Evolutionary conservation across 257 asterid genomes (phyloP).

Genomic region (Salvia miltiorrhiza): DNA sequence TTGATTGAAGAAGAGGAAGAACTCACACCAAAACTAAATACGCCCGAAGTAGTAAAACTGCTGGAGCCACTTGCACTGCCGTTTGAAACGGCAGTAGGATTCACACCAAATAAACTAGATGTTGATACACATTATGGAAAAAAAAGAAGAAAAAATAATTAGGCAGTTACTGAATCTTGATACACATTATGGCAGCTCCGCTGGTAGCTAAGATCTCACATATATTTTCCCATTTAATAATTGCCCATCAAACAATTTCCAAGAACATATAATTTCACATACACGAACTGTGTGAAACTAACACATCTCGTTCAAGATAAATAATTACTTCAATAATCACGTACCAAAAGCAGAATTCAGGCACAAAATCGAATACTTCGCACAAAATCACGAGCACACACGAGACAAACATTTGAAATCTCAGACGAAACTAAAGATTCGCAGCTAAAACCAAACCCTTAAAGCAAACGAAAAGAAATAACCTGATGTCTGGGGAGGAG

Average conservation of each 20-base stretch:
- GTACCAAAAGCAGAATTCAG: background rate
- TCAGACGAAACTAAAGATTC: background rate
- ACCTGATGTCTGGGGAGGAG: conserved; percentile 44
- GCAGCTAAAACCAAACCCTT: background rate
- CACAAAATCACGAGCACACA: background rate
- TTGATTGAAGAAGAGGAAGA: conserved; percentile 25
- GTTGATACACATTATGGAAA: conserved; percentile 17
- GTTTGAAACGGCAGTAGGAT: conserved; percentile 26
- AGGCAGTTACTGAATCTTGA: background rate
- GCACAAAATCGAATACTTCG: background rate
- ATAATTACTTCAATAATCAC: background rate
- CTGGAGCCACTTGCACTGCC: conserved; percentile 29
- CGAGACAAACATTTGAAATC: too few relatives aligned
- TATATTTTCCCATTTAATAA: background rate
- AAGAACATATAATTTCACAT: background rate
- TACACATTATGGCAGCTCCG: background rate
- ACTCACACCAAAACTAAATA: conserved; percentile 39
- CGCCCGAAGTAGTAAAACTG: conserved; percentile 32
- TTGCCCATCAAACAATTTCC: background rate
- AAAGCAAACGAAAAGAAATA: background rate
- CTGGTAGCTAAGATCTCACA: background rate
- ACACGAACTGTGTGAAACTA: background rate
- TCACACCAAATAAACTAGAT: conserved; percentile 31
- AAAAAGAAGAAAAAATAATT: background rate
- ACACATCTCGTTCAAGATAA: background rate